Base-by-base conservation (phyloP, 495 filamentous ascomycete species). In the Xylaria castorea region DNA sequence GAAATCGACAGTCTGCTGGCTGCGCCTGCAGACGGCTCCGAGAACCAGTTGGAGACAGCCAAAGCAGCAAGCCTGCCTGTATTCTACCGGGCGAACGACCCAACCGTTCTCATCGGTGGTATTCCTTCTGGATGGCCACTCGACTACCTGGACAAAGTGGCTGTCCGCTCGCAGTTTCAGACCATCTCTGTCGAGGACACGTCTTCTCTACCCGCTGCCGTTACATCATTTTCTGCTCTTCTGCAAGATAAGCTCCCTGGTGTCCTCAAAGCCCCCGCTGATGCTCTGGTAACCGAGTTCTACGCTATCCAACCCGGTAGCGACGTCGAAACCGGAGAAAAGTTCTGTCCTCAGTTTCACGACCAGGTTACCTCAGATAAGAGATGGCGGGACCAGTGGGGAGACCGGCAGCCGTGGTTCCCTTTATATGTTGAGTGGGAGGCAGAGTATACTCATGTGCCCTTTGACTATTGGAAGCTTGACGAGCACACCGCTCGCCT, bases 401-500 rank as follows among this genome's bases (percentile, higher is more conserved):
- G 66, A 12, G n/a, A 81, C n/a, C 77, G 66, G 0, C 85, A 89
- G 63, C 85, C 86, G 0, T 89, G 79, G 79, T 80, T 81, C 51
- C 86, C 87, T 0, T 76, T 89, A 0, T 89, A 85, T 57, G 36
- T 87, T 0, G 88, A 89, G 73, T 89, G 86, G 87, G 85, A 89
- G 73, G 81, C 73, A 1, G 77, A 83, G 57, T 90, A 89, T 73
- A 80, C 75, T 11, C 87, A 90, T 73, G 73, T 89, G 14, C 73
- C 75, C 6, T 76, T 69, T 1, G 55, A 75, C 0, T 38, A 80
- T 5, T 88, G 83, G 83, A 22, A 25, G 1, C 58, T 81, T 6
- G 68, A 73, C 48, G 73, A 78, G 40, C 71, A 67, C 6, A 48
- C 70, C 1, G 60, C 63, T 42, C 32, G 51, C 44, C 34, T 71